Evolutionary conservation across 305 asterid species (phyloP).

Genomic region (Fraxinus sp.): DNA sequence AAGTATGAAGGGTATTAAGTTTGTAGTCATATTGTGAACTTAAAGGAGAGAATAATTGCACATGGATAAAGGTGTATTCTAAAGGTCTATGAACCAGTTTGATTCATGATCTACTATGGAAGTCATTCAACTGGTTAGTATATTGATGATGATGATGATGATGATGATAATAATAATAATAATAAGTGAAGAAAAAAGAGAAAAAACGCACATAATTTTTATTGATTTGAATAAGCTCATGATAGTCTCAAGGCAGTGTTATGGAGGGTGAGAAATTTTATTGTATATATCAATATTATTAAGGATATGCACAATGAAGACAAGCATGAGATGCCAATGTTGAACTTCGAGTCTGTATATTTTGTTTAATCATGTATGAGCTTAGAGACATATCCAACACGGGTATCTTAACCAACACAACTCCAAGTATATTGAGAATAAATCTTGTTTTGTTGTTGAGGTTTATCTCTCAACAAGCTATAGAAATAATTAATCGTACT

Average conservation of each 20-base stretch:
- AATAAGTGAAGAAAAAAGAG: neutral
- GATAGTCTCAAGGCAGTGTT: neutral
- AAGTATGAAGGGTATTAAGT: neutral
- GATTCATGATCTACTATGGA: neutral
- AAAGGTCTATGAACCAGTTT: neutral
- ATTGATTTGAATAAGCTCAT: neutral
- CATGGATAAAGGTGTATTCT: neutral
- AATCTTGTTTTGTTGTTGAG: neutral
- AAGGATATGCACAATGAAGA: neutral
- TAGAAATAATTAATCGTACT: neutral
- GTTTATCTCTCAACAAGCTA: neutral
- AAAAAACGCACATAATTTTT: too few relatives aligned
- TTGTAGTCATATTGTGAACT: neutral
- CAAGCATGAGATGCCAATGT: neutral
- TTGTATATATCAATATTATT: neutral
- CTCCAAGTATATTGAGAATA: neutral
- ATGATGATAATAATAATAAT: too few relatives aligned
- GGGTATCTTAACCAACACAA: too few relatives aligned
- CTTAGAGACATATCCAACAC: too few relatives aligned
- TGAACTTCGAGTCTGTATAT: neutral
- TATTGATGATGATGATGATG: too few relatives aligned
- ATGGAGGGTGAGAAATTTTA: neutral
- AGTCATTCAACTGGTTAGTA: neutral
- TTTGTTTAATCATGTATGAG: neutral
- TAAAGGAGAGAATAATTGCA: too few relatives aligned